Evolutionary conservation across 2,329 filamentous ascomycete species (phyloP), one percentile per base, ranked within the genome.

Genomic region (Exophiala mesophila): DNA sequence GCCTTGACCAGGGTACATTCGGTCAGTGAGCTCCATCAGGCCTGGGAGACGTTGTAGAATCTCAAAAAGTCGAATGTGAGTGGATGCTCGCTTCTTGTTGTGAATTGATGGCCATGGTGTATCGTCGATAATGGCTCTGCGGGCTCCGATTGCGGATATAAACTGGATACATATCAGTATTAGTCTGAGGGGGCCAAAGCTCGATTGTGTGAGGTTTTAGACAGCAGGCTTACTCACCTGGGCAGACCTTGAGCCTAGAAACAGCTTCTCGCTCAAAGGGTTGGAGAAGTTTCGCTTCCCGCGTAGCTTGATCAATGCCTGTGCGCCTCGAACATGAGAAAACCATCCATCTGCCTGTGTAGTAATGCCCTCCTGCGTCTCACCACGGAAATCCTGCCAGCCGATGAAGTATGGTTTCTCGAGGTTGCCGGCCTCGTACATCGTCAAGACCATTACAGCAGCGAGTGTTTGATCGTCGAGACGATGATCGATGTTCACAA

Each of bases 1-100:
- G n/a, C 7, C 21, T 18, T 13, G 15, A 16, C 13, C 16, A 8
- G 39, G 15, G 6, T 21, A 30, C 5, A 45, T 33, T 5, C 15
- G 12, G 30, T 45, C 45, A 19, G 42, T 42, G 18, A 41, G 15
- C 20, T 49, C 42, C 17, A 49, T 36, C 32, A 45, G 32, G 3
- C 13, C 1, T 12, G 41, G 45, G 24, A 45, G 32, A 9, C 15
- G 12, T 26, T 37, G 21, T 9, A 45, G 30, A 24, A 45, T 42
- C 10, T 39, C 37, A 23, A 42, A 44, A 8, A 49, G 45, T 23
- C 15, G 28, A 10, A 44, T 33, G 15, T 33, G 29, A 15, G 39
- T 38, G 12, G 44, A 20, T 13, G 17, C 12, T 17, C 30, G 32
- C 16, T 21, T 23, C n/a, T 12, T 31, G 17, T 31, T 15, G 29